Base-by-base conservation (phyloP, 805 yeast species). In the Kuraishia cidri region DNA sequence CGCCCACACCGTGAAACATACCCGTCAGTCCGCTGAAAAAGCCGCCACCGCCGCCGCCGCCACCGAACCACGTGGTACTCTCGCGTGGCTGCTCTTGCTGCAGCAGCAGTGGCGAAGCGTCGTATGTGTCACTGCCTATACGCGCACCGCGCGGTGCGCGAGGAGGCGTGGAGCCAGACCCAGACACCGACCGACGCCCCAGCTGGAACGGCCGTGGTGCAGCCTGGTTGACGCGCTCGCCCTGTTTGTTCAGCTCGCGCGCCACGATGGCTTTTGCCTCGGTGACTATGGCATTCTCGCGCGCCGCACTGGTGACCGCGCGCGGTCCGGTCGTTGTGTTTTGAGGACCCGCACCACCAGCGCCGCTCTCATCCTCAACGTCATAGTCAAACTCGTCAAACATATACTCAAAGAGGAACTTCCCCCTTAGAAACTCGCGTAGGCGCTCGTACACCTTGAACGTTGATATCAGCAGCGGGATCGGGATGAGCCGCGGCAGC, bases 401-500 rank as follows among this genome's bases (percentile, higher is more conserved):
- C 10, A 53, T 37, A 29, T 52, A 51, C 25, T 55, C 61, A 26
- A 57, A 43, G 6, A 52, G 36, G 24, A 56, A 47, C n/a, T 44
- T 38, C 10, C 49, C 48, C 10, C 41, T 43, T 6, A 54, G 34
- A 46, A 48, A 50, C 9, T 27, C 37, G 33, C 73, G 77, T 13
- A 81, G 40, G 38, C 62, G 68, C 37, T 79, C 88, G 52, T 79
- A 81, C n/a, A 81, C 58, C 42, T 78, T 70, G 50, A 84, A 79
- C 13, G 63, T 42, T 1, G 88, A 72, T 27, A 85, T 52, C 1
- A 72, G 41, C 6, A 84, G 68, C 1, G 94, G 94, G n/a, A 85
- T 54, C 11, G 85, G 41, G 8, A 84, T 64, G 14, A 85, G 60
- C 41, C 94, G 63, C 1, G 95, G 95, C n/a, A 83, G 56, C 64